A percentile compares a stretch with the other conserved stretches of the same genome.
Conservation (phyloP, 176 grass and related monocot species). For the Eleusine coracana region DNA sequence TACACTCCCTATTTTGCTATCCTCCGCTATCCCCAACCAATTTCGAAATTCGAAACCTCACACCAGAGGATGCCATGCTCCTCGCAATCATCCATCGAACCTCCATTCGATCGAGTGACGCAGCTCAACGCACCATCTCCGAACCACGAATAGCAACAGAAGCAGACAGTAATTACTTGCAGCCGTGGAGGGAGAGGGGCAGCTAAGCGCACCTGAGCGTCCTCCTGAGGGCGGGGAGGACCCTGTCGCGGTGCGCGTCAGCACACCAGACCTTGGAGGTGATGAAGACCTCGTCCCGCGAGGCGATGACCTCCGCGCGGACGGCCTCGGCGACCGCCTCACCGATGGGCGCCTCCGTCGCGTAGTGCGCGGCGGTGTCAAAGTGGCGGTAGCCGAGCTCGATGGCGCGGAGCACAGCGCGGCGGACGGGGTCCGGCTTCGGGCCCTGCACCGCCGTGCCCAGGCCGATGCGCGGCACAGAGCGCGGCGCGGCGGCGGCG, state of each 20-base stretch:
- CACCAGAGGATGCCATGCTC: neutral
- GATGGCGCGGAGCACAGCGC: constrained; percentile 55
- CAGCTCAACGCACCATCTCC: no score
- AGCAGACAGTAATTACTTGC: neutral
- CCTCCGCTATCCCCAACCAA: neutral
- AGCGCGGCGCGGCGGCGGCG: neutral
- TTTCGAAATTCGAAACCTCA: neutral
- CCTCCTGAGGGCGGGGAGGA: constrained; percentile 55
- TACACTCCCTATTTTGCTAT: neutral
- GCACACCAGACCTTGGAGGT: constrained; percentile 80
- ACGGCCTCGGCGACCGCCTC: constrained; percentile 57
- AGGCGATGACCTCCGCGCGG: constrained; percentile 41
- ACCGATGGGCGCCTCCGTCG: constrained; percentile 59
- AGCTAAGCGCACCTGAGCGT: constrained; percentile 37
- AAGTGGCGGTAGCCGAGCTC: constrained; percentile 67
- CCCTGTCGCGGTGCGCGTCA: constrained; percentile 51
- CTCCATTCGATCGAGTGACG: neutral
- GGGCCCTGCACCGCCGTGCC: constrained; percentile 63
- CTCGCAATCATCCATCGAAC: neutral
- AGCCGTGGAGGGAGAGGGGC: neutral
- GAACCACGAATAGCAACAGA: neutral
- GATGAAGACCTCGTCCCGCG: constrained; percentile 65
- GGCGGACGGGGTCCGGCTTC: constrained; percentile 37
- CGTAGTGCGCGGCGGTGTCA: constrained; percentile 66
- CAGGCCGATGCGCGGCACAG: constrained; percentile 55